Percentiles rank a stretch among this genome's conserved stretches.
These are phyloP conservation scores for Plasmodium gonderi DNA, from an alignment of 169 alveolate genomes.

Conservation along the genomic window DNA sequence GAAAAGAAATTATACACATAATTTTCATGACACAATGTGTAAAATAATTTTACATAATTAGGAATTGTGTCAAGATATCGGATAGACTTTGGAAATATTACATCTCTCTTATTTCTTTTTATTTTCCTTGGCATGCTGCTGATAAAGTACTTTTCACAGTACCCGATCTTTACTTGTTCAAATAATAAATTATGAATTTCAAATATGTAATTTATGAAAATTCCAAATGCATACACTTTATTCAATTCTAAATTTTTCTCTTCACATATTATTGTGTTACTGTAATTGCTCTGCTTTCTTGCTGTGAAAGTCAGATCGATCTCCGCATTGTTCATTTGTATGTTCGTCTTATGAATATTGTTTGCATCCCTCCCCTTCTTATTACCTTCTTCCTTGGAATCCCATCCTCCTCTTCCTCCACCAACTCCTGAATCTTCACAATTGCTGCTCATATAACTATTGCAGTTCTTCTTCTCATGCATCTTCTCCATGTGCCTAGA, in stretches of 20 bases:
- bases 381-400: too few species aligned
- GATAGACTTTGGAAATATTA: conserved; percentile 1
- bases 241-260: conserved; percentile 44
- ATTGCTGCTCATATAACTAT: too few species aligned
- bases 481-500: background rate
- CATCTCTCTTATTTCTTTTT: conserved; percentile 32
- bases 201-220: conserved; percentile 39
- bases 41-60: conserved; percentile 16
- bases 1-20: conserved; percentile 47
- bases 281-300: conserved; percentile 34
- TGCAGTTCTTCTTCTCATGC: too few species aligned
- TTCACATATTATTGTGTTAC: conserved; percentile 58
- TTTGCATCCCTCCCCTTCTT: too few species aligned
- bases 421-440: too few species aligned
- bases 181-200: conserved; percentile 30
- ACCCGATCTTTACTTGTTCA: conserved; percentile 27
- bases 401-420: too few species aligned
- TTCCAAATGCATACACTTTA: conserved; percentile 30
- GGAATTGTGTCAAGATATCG: conserved; percentile 32
- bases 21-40: background rate
- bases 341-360: background rate
- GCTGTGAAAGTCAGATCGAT: conserved; percentile 28
- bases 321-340: background rate
- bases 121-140: conserved; percentile 28
- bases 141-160: conserved; percentile 25